Evolutionary conservation across 1,284 basidiomycete species (phyloP), one percentile per base, ranked within the genome.

Genomic region (Schizopora paradoxa): DNA sequence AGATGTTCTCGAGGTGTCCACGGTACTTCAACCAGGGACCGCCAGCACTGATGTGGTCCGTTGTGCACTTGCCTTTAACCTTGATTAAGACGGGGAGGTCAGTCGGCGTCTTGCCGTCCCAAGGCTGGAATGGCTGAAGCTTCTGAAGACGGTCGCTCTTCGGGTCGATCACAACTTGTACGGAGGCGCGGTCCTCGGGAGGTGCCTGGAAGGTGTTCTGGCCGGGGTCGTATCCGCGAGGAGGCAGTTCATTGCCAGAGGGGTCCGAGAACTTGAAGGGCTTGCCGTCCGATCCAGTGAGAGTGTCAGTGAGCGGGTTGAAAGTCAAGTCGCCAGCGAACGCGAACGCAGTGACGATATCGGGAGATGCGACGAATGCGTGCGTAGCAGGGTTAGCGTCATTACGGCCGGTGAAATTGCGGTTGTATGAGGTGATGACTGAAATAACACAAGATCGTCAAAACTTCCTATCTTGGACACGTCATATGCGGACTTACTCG

Each of bases 21-120:
- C 95, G 91, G 79, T 94, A 98, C 74, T 97, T 97, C 72, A 98
- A 80, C 95, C 95, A 99, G 36, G 95, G 95, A 49, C 95, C 95
- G 75, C 93, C 95, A 65, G 92, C 91, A 52, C 86, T 90, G 66
- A 96, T 91, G 65, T 90, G 86, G 63, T 91, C 87, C 54, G 87
- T 89, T 31, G 87, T 98, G 87, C 96, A 99, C 79, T 99, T 99
- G 79, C 96, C 96, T 74, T 86, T 77, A 55, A 91, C 95, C 81
- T 99, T 98, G 79, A 99, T 98, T 61, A 99, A 75, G 54, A 99
- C 76, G 34, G 94, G 94, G 58, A 95, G 79, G 61, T 92, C 86
- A 47, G 77, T 73, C 45, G 92, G 89, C 54, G 91, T 84, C 81
- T 96, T 88, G 54, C 93, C 92, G 66, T 96, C 79, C 92, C 92